Evolutionary conservation across 2,329 filamentous ascomycete genomes (phyloP).

Genomic region (Scedosporium boydii): DNA sequence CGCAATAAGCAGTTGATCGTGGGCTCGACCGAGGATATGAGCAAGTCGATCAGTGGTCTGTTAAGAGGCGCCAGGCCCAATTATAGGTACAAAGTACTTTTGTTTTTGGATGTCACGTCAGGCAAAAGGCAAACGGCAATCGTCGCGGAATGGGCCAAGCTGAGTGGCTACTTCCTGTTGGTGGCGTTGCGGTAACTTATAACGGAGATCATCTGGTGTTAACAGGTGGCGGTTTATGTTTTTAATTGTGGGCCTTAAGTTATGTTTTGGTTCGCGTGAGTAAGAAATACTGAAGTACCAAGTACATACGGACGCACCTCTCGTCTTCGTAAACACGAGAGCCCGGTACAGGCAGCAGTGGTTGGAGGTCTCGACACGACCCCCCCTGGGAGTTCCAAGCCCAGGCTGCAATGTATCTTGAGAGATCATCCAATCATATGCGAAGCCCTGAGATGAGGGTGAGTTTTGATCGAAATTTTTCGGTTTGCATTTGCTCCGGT

Average conservation of each 20-base stretch:
- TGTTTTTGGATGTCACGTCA: no score
- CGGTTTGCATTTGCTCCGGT: neutral
- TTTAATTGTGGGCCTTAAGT: neutral
- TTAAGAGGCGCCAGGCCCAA: no score
- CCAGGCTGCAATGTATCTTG: neutral
- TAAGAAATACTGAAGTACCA: neutral
- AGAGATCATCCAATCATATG: neutral
- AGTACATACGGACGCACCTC: no score
- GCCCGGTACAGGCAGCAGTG: neutral
- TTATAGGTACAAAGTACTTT: no score
- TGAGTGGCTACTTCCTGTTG: neutral
- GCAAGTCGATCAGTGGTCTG: neutral
- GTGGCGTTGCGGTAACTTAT: no score
- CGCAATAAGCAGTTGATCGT: neutral
- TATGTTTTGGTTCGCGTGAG: neutral
- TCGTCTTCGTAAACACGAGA: no score
- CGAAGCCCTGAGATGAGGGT: neutral
- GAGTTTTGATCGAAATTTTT: neutral
- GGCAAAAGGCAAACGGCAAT: no score
- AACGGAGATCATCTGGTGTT: no score
- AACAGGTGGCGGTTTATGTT: neutral
- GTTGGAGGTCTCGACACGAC: no score
- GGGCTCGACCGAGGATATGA: neutral
- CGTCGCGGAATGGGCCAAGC: slow-evolving; percentile 11
- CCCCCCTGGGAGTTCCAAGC: no score